Conservation (phyloP, 2,329 filamentous ascomycete genomes). For the Pseudocercospora crystallina region DNA sequence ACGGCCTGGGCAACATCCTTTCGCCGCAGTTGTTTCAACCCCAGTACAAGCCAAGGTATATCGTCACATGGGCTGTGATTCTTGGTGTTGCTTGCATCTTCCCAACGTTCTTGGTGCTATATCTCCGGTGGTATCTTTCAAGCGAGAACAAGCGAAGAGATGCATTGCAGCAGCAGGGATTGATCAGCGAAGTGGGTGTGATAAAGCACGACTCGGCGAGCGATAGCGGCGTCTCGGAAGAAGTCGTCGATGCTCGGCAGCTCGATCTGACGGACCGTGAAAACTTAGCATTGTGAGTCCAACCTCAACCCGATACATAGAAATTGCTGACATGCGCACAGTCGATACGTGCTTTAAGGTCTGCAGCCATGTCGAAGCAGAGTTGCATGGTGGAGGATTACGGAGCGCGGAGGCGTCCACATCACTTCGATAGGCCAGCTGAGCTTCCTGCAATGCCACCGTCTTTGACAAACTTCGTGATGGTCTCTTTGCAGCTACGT, state of each 20-base stretch:
- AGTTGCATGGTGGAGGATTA: too few relatives aligned
- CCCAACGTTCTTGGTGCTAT: conserved; percentile 40
- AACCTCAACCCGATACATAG: too few relatives aligned
- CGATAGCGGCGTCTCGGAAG: conserved; percentile 20
- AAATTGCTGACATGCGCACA: too few relatives aligned
- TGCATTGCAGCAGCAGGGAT: conserved; percentile 17
- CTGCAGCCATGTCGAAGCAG: too few relatives aligned
- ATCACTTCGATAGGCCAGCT: conserved; percentile 7
- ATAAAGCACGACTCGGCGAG: conserved; percentile 9
- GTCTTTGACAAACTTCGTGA: conserved; percentile 62
- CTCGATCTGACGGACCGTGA: conserved; percentile 28
- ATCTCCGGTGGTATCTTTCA: conserved; percentile 41
- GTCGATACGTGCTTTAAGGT: too few relatives aligned
- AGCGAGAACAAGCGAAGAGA: conserved; percentile 43
- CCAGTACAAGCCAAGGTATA: conserved; percentile 21
- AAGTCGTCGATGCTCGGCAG: conserved; percentile 26
- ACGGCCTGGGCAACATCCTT: conserved; percentile 37
- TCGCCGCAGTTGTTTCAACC: conserved; percentile 39
- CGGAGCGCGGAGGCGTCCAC: too few relatives aligned
- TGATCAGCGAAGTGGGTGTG: conserved; percentile 16
- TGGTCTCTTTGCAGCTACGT: conserved; percentile 63
- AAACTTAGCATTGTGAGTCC: conserved; percentile 22
- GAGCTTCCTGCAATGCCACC: conserved; percentile 37
- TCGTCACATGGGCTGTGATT: conserved; percentile 17
- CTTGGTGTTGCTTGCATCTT: conserved; percentile 34